Conservation (phyloP, 768 basidiomycete species). For the Tricholoma sp. region DNA sequence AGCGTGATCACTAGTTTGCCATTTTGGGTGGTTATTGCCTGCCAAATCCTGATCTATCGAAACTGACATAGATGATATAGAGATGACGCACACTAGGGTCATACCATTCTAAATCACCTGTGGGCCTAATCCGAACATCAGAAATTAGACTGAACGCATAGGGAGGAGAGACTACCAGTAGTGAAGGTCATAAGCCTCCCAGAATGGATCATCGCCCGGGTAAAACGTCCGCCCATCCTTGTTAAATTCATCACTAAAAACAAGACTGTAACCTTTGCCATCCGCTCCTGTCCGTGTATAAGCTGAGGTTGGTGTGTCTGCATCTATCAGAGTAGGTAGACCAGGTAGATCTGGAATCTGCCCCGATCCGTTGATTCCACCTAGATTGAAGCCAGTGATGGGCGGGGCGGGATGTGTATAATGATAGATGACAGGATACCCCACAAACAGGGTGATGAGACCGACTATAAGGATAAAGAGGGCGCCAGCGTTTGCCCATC, state of each 20-base stretch:
- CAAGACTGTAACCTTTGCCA: constrained; percentile 74
- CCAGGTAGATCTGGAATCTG: constrained; percentile 77
- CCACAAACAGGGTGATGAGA: constrained; percentile 78
- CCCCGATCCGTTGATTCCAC: constrained; percentile 81
- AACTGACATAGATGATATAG: background rate
- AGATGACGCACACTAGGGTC: constrained; percentile 49
- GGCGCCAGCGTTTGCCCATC: constrained; percentile 75
- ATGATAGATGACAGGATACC: constrained; percentile 77
- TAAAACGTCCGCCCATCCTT: constrained; percentile 59
- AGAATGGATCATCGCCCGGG: constrained; percentile 77
- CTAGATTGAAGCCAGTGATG: constrained; percentile 73
- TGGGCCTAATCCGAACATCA: constrained; percentile 36
- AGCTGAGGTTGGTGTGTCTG: constrained; percentile 60
- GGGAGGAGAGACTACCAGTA: constrained; percentile 58
- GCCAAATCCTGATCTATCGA: constrained; percentile 3
- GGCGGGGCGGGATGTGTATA: constrained; percentile 29
- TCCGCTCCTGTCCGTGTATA: constrained; percentile 62
- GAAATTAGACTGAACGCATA: background rate
- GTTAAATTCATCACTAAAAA: constrained; percentile 80
- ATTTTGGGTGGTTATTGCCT: constrained; percentile 67
- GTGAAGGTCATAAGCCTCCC: constrained; percentile 86
- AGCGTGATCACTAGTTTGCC: constrained; percentile 84
- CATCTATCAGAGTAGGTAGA: constrained; percentile 69
- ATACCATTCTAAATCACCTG: constrained; percentile 84
- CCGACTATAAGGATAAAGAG: constrained; percentile 64